Evolutionary conservation across 2,329 filamentous ascomycete genomes (phyloP).

Genomic region (Hypoxylon sp.): DNA sequence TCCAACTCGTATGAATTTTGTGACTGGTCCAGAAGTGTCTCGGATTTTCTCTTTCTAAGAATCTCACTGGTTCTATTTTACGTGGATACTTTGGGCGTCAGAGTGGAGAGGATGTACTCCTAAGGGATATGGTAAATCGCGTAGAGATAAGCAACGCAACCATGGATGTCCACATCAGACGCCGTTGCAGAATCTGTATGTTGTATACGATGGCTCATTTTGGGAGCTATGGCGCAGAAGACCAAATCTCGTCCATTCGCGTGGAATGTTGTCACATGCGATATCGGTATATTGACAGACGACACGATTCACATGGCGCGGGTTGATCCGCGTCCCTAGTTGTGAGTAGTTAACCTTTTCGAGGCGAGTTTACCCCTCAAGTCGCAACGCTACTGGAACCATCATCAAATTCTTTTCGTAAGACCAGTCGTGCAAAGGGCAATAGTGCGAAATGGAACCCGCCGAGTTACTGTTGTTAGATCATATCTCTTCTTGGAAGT

Average conservation of each 20-base stretch:
- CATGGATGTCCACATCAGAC: slow-evolving; percentile 30
- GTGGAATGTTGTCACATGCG: slow-evolving; percentile 36
- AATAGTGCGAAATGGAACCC: slow-evolving; percentile 20
- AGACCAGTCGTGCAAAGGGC: slow-evolving; percentile 4
- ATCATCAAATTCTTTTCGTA: slow-evolving; percentile 3
- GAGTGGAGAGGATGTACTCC: slow-evolving; percentile 21
- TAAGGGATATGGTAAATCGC: slow-evolving; percentile 23
- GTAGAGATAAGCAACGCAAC: slow-evolving; percentile 21
- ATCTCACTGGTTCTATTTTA: slow-evolving; percentile 39
- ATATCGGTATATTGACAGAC: slow-evolving; percentile 18
- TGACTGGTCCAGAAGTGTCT: slow-evolving; percentile 45
- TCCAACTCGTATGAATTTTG: slow-evolving; percentile 42
- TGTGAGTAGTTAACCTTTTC: slow-evolving; percentile 8
- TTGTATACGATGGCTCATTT: slow-evolving; percentile 17
- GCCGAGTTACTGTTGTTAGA: slow-evolving; percentile 11
- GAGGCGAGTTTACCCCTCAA: slow-evolving; percentile 12
- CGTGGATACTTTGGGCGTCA: slow-evolving; percentile 14
- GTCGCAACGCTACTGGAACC: slow-evolving; percentile 14
- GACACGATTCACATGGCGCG: slow-evolving; percentile 14
- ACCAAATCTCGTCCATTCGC: slow-evolving; percentile 26
- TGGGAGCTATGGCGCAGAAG: slow-evolving; percentile 17
- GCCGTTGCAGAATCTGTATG: slow-evolving; percentile 29
- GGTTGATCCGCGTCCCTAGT: slow-evolving; percentile 33
- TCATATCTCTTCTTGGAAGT: slow-evolving; percentile 13
- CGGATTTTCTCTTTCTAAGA: slow-evolving; percentile 33